phyloP scores from a whole-genome alignment of 164 flowering plant genomes.

The Vitis cinerea region DNA sequence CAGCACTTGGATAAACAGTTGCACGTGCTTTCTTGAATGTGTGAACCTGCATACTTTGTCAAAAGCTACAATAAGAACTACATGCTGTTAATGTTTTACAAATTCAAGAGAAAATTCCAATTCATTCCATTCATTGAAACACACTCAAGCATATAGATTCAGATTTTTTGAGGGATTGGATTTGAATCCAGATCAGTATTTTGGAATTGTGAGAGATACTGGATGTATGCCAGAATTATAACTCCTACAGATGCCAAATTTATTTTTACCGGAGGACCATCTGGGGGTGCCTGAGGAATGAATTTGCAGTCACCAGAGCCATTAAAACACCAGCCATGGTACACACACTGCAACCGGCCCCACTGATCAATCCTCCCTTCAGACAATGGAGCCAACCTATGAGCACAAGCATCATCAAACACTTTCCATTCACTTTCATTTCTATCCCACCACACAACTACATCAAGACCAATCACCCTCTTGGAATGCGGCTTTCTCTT shows the following conservation, averaged over 20 bases:
- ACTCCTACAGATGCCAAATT: too few relatives aligned
- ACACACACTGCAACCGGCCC: slow-evolving; percentile 67
- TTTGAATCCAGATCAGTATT: neutral
- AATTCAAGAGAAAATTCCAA: too few relatives aligned
- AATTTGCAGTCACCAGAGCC: slow-evolving; percentile 22
- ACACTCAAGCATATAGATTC: too few relatives aligned
- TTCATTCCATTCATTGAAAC: too few relatives aligned
- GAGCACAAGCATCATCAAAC: slow-evolving; percentile 56
- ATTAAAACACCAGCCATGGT: slow-evolving; percentile 71
- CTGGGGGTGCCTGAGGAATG: too few relatives aligned
- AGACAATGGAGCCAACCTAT: slow-evolving; percentile 59
- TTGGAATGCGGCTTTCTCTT: too few relatives aligned
- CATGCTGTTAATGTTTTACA: too few relatives aligned
- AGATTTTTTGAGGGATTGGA: too few relatives aligned
- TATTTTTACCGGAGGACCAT: too few relatives aligned
- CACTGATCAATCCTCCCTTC: slow-evolving; percentile 63
- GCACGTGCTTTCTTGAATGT: slow-evolving; percentile 82
- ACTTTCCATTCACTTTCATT: slow-evolving; percentile 52
- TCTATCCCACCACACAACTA: slow-evolving; percentile 68
- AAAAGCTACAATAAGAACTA: too few relatives aligned
- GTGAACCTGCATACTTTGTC: slow-evolving; percentile 54
- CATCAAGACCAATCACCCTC: slow-evolving; percentile 28
- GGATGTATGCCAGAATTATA: too few relatives aligned
- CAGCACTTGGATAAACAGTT: slow-evolving; percentile 72
- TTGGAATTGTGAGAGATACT: too few relatives aligned